Conservation (phyloP, 176 grass and related monocot genomes). For the Dactylis glomerata region DNA sequence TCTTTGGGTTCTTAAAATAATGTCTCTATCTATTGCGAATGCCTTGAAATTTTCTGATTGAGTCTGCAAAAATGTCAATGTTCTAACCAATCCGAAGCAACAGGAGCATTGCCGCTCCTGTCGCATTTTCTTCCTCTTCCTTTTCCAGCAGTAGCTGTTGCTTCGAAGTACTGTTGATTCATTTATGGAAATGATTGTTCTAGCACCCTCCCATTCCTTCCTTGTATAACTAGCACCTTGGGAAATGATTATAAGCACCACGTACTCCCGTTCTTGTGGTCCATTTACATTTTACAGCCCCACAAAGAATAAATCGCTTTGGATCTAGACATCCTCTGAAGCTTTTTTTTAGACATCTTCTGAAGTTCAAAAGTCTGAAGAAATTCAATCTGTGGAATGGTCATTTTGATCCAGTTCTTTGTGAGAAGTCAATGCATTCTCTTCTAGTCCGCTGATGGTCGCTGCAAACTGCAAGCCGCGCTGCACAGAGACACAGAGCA, state of each 20-base stretch:
- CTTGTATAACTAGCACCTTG: background rate
- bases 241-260: background rate
- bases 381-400: background rate
- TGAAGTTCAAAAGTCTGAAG: background rate
- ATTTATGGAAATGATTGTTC: constrained; percentile 31
- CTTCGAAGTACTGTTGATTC: constrained; percentile 12
- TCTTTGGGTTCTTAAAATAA: background rate
- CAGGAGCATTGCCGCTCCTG: background rate
- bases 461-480: constrained; percentile 18
- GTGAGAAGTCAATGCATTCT: background rate
- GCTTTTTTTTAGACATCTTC: background rate
- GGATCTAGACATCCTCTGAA: background rate
- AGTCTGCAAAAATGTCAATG: background rate
- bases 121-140: background rate
- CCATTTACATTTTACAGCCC: background rate
- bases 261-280: background rate
- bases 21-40: background rate
- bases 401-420: background rate
- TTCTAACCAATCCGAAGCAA: background rate
- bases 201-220: constrained; percentile 16
- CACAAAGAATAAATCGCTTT: background rate
- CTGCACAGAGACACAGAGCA: background rate
- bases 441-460: background rate
- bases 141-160: background rate
- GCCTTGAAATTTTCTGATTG: background rate